Base-by-base conservation (phyloP, 768 basidiomycete species). In the Artomyces pyxidatus region DNA sequence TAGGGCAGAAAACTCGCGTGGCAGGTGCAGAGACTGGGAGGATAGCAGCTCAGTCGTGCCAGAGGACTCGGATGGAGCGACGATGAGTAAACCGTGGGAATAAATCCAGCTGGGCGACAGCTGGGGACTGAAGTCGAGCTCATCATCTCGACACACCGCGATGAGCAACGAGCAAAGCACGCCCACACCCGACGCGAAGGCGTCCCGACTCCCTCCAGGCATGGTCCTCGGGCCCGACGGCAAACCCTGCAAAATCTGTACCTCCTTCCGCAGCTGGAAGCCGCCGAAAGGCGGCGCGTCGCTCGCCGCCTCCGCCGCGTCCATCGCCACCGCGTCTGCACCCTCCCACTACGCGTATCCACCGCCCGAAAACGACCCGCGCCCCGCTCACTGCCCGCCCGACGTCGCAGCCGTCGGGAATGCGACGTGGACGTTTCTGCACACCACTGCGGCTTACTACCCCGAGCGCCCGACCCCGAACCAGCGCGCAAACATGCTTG, bases 341-440 rank as follows among this genome's bases (percentile, higher is more conserved):
- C 57, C 65, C 19, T 59, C 63, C 3, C 54, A 64, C 4, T 64
- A 69, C 21, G 64, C 64, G 14, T 79, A 74, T 17, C 77, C 79
- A 1, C 67, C 71, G 5, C 72, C 65, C 17, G 60, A 63, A 3
- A 53, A 64, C 4, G 64, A 69, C 22, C 64, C 64, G 16, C 80
- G 74, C 19, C 77, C 78, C 1, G 68, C 71, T 4, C 72, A 87
- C 48, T 98, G 95, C 62, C 95, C 95, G 11, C 83, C 93, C 0
- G 94, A 97, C 65, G 83, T 84, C 39, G 90, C 93, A 61, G 74
- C 81, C 50, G 83, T 98, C 42, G 95, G 95, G 2, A 81, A 82
- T 42, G 86, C 94, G 39, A 95, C 95, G 1, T 97, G 95, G 95
- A 85, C 92, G 14, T 98, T 98, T 76, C 73, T 98, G 27, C 95